Evolutionary conservation across 805 yeast species (phyloP).

Genomic region (Danielia reshetovae): DNA sequence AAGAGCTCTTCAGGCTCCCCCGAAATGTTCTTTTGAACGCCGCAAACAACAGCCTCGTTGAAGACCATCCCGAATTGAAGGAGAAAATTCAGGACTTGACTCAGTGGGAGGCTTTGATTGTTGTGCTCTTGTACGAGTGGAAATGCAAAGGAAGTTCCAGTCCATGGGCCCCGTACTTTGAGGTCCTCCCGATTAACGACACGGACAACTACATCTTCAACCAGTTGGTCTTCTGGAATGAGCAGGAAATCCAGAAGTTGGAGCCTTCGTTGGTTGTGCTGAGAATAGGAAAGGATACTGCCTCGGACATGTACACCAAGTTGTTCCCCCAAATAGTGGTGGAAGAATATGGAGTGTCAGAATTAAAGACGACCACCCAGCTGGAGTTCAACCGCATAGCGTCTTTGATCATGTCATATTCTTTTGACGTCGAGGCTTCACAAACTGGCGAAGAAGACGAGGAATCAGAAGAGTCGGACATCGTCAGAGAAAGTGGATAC

Average conservation of each 20-base stretch:
- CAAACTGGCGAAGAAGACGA: constrained; percentile 21
- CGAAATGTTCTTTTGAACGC: constrained; percentile 52
- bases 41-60: constrained; percentile 48
- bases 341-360: constrained; percentile 28
- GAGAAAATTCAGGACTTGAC: constrained; percentile 40
- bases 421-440: constrained; percentile 69
- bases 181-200: constrained; percentile 56
- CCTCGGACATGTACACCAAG: constrained; percentile 54
- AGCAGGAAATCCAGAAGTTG: constrained; percentile 51
- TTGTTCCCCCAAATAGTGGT: constrained; percentile 38
- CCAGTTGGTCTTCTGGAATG: constrained; percentile 78
- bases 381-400: constrained; percentile 71
- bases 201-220: constrained; percentile 39
- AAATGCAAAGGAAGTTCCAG: constrained; percentile 42
- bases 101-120: constrained; percentile 78
- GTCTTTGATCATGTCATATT: constrained; percentile 79
- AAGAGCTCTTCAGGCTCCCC: constrained; percentile 68
- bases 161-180: constrained; percentile 68
- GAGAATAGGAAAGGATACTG: constrained; percentile 68
- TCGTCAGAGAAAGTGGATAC: constrained; percentile 28
- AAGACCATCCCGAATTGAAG: constrained; percentile 25
- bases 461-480: constrained; percentile 5
- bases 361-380: constrained; percentile 32
- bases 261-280: constrained; percentile 67
- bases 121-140: constrained; percentile 61